A percentile compares a stretch with the other conserved stretches of the same genome.
phyloP scores from a whole-genome alignment of 495 filamentous ascomycete species.

The Achaetomiella virescens region DNA sequence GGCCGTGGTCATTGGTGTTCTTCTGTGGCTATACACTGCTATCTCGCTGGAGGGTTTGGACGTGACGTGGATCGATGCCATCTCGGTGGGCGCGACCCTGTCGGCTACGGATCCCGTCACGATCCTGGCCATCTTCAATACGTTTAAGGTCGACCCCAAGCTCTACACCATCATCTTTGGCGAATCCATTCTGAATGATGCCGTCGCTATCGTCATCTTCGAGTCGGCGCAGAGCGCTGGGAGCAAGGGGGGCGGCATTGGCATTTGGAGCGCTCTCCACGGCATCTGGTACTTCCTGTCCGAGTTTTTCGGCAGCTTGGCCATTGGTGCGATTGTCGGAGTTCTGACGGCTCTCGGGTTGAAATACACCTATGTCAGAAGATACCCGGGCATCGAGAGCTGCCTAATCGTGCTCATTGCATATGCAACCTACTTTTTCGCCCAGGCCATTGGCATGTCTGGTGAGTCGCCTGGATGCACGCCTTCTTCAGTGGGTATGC shows the following conservation, averaged over 20 bases:
- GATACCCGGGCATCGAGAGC: conserved; percentile 94
- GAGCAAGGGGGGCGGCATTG: conserved; percentile 57
- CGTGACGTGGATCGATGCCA: conserved; percentile 86
- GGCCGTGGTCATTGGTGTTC: conserved; percentile 79
- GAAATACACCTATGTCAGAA: conserved; percentile 87
- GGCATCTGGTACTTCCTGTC: conserved; percentile 90
- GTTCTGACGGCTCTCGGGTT: conserved; percentile 78
- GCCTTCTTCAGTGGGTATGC: neutral
- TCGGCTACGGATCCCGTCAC: conserved; percentile 97
- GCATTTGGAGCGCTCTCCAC: conserved; percentile 73
- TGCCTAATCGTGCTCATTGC: conserved; percentile 89
- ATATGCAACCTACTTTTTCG: conserved; percentile 95
- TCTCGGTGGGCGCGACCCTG: conserved; percentile 90
- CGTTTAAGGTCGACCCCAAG: conserved; percentile 98
- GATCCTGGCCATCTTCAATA: conserved; percentile 96
- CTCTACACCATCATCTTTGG: conserved; percentile 98
- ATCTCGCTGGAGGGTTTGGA: conserved; percentile 79
- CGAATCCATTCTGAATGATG: conserved; percentile 96
- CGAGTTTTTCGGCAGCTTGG: conserved; percentile 89
- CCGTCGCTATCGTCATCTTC: conserved; percentile 95
- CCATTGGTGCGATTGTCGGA: conserved; percentile 81
- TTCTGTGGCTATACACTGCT: conserved; percentile 82
- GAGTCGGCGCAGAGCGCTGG: conserved; percentile 86
- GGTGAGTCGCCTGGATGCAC: conserved; percentile 45
- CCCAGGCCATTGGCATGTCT: conserved; percentile 88